These are phyloP conservation scores for Plasmodium berghei DNA, from an alignment of 169 alveolate genomes.

Conservation along the genomic window DNA sequence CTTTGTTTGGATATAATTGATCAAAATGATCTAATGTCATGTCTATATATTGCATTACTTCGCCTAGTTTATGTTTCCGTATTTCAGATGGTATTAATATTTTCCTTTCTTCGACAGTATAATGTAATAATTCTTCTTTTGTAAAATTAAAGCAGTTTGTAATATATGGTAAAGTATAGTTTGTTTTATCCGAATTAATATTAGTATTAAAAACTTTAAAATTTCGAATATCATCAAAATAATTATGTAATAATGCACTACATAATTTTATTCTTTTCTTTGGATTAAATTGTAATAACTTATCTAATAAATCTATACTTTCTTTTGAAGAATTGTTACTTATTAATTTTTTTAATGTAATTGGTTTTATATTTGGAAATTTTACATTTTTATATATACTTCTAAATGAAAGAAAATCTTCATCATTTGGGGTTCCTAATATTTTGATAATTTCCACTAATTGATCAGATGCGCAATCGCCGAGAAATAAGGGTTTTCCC, in stretches of 20 bases:
- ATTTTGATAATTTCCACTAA: slow-evolving; percentile 95
- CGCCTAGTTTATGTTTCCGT: slow-evolving; percentile 23
- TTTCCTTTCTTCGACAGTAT: slow-evolving; percentile 67
- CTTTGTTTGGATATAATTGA: slow-evolving; percentile 57
- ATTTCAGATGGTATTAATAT: slow-evolving; percentile 44
- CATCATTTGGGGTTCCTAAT: slow-evolving; percentile 95
- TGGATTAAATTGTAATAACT: slow-evolving; percentile 53
- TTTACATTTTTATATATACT: slow-evolving; percentile 60
- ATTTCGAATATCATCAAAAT: slow-evolving; percentile 61
- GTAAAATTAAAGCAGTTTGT: slow-evolving; percentile 70
- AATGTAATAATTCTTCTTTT: slow-evolving; percentile 63
- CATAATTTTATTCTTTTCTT: slow-evolving; percentile 58
- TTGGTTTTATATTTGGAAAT: slow-evolving; percentile 62
- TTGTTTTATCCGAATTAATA: background rate
- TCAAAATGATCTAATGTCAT: slow-evolving; percentile 44
- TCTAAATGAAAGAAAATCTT: slow-evolving; percentile 66
- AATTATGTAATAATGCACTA: slow-evolving; percentile 37
- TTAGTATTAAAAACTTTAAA: slow-evolving; percentile 44
- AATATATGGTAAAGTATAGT: slow-evolving; percentile 22
- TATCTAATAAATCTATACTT: slow-evolving; percentile 35
- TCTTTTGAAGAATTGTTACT: slow-evolving; percentile 45
- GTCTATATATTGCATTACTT: slow-evolving; percentile 57
- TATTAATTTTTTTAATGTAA: slow-evolving; percentile 36
- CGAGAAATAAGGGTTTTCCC: slow-evolving; percentile 97
- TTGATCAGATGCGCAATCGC: slow-evolving; percentile 97